Evolutionary conservation across 2,329 filamentous ascomycete species (phyloP), one percentile per base, ranked within the genome.

Genomic region (Alternaria solani): DNA sequence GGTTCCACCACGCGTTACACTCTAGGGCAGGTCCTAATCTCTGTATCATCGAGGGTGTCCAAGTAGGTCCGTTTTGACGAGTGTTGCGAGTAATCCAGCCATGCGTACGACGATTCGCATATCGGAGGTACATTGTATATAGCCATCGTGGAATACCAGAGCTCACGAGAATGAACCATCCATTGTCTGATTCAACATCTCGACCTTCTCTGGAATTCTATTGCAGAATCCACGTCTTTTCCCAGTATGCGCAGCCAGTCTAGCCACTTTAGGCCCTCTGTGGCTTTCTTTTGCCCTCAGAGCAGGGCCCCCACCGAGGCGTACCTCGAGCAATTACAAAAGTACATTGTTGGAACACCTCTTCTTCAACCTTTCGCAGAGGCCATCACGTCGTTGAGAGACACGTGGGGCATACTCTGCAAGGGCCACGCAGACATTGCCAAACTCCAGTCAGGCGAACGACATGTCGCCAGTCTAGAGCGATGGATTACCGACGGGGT

Each of bases 221-320:
- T 32, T 14, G 18, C 12, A 34, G 20, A 46, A 44, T 18, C 14
- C 18, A 47, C 32, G 18, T 34, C 18, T 56, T 43, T 16, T 28
- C 30, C 2, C 7, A 11, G 18, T 20, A 61, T 61, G 53, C 32
- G 14, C 9, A 47, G 12, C 53, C 53, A 30, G 28, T 43, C 42
- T 28, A 48, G 7, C 14, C 32, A 47, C 25, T 51, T 39, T 16
- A 32, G 46, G 30, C 59, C 59, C 11, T 69, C 67, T 36, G 65
- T 61, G 38, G 67, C 59, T 9, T 55, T 70, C 42, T 70, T 70
- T 55, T 65, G 61, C 49, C 66, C 67, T 7, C 67, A 70, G 34
- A 69, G 66, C 49, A 69, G 66, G 57, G 66, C 66, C 16, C 62
- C 67, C 28, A 56, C 51, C n/a, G 63, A 64, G 30, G 56, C 18